A percentile compares a stretch with the other conserved stretches of the same genome.
Evolutionary conservation across 352 stramenopile genomes (phyloP).

Genomic region (Pythium grandisporangium): DNA sequence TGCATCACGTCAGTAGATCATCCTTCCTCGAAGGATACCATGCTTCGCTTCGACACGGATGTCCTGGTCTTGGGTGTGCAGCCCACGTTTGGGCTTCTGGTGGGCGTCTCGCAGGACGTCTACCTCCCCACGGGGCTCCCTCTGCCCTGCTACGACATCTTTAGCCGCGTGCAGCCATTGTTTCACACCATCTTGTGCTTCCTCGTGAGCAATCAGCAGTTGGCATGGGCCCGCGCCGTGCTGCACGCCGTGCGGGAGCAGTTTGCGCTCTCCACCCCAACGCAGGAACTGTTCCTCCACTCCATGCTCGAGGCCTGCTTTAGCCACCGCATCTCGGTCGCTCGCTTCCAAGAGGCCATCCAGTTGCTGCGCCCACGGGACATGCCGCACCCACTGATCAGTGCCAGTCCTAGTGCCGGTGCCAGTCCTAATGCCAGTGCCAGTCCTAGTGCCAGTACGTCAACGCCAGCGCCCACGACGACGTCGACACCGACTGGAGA

Average conservation of each 20-base stretch:
- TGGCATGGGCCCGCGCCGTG: slow-evolving; percentile 40
- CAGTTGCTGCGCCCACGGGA: slow-evolving; percentile 29
- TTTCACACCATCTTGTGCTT: slow-evolving; percentile 67
- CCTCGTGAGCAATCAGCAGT: slow-evolving; percentile 55
- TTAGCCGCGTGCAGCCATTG: slow-evolving; percentile 69
- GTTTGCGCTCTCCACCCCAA: slow-evolving; percentile 55
- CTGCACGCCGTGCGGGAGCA: slow-evolving; percentile 33
- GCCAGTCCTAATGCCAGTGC: not conserved
- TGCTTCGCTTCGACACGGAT: slow-evolving; percentile 74
- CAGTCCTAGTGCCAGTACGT: no score
- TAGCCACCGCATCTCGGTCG: slow-evolving; percentile 24
- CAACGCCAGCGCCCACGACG: not conserved
- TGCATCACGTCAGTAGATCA: slow-evolving; percentile 58
- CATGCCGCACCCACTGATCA: no score
- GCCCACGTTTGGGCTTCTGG: slow-evolving; percentile 56
- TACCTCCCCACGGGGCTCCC: slow-evolving; percentile 51
- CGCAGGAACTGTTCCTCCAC: slow-evolving; percentile 74
- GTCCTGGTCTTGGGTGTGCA: slow-evolving; percentile 62
- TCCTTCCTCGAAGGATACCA: slow-evolving; percentile 36
- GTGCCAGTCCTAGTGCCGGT: not conserved
- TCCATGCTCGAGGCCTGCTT: slow-evolving; percentile 71
- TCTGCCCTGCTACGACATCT: slow-evolving; percentile 66
- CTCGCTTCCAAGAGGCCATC: slow-evolving; percentile 34
- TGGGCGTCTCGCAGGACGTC: slow-evolving; percentile 72
- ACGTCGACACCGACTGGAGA: no score